Evolutionary conservation across 768 basidiomycete genomes (phyloP), one percentile per base, ranked within the genome.

Genomic region (Pisolithus albus): DNA sequence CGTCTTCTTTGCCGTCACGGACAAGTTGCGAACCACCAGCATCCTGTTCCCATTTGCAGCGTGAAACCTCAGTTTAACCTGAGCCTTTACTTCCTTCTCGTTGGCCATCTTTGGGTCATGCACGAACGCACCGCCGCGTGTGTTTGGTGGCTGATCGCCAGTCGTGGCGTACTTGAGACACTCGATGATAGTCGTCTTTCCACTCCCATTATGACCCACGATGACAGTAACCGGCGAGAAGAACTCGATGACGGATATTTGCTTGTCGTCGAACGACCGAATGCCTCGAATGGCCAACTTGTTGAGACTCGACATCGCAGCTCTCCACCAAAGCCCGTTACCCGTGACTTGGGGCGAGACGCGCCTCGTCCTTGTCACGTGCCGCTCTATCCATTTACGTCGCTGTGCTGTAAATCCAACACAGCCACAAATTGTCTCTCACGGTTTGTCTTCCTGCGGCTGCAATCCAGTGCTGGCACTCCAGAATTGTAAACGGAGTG

Each of bases 101-200:
- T 95, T 94, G 7, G 96, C 96, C 83, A 99, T 95, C 76, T 96
- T 96, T 1, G 96, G 96, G 70, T 99, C 96, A 67, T 99, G 96
- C 4, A 99, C 72, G 69, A 98, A 99, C 0, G 96, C 96, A n/a
- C 95, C 96, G 30, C 95, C 95, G 54, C 93, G 92, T 21, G 94
- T 92, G 63, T 95, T 95, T 1, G 96, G 91, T 0, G 96, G 96
- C 60, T 98, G 88, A 67, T 98, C 95, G 26, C 96, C 96, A 0
- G 96, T 99, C 0, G 96, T 96, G 10, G 92, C 92, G 65, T 99
- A 99, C 75, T 98, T 98, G 68, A 99, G 80, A 71, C 95, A 98
- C 76, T 99, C 96, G 69, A 99, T 98, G 64, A 98, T 89, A 1
- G 95, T 99, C 3, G 96, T 99, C 72, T 99, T 99, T 41, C 96